Percentiles rank a stretch among this genome's conserved stretches.
Conservation (phyloP, 129 eudicot species). For the Centrapalus pauciflorus region DNA sequence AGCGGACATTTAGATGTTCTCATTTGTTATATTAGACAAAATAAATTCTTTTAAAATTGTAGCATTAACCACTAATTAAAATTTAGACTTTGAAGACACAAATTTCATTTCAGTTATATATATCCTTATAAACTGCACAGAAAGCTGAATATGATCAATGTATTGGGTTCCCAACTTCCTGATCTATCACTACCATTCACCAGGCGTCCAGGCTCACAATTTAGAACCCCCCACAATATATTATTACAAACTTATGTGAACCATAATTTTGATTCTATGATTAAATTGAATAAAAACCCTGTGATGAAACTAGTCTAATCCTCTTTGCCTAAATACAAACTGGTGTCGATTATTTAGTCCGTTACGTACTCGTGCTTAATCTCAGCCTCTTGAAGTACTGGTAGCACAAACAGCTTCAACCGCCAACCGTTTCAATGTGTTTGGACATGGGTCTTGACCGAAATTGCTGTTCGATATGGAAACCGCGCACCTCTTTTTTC, state of each 20-base stretch:
- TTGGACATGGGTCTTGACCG: conserved; percentile 91
- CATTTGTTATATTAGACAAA: no score
- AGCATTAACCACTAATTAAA: no score
- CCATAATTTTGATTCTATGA: conserved; percentile 10
- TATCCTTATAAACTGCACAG: conserved; percentile 16
- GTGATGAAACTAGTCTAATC: conserved; percentile 15
- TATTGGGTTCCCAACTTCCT: not conserved
- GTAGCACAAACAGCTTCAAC: conserved; percentile 88
- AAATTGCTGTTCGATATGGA: conserved; percentile 78
- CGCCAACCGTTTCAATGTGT: conserved; percentile 78
- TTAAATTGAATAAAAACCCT: conserved; percentile 9
- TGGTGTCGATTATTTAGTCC: not conserved
- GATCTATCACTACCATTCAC: no score
- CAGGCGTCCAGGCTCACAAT: not conserved
- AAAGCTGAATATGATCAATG: conserved; percentile 2
- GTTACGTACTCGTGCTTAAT: not conserved
- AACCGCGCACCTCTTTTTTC: conserved; percentile 72
- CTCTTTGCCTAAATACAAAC: not conserved
- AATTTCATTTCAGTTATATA: conserved; percentile 14
- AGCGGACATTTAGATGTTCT: no score
- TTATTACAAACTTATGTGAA: conserved; percentile 8
- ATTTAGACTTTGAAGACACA: conserved; percentile 14
- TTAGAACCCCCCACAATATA: not conserved
- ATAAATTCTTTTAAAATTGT: no score
- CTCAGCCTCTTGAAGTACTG: conserved; percentile 26